A percentile compares a stretch with the other conserved stretches of the same genome.
phyloP scores from a whole-genome alignment of 768 basidiomycete species.

The Suillus luteus region DNA sequence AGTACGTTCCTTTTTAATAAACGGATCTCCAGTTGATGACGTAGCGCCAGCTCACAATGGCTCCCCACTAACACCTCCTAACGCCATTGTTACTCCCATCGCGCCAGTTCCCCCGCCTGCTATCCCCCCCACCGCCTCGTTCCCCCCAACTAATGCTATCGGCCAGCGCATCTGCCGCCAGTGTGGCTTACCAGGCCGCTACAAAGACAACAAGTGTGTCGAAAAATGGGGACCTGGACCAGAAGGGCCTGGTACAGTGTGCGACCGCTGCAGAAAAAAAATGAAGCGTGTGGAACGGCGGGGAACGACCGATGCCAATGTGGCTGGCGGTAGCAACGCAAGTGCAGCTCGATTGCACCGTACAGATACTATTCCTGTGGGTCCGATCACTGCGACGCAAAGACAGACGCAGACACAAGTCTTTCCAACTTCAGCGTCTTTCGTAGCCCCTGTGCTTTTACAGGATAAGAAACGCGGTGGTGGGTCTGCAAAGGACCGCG shows the following conservation, averaged over 20 bases:
- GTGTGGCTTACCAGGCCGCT: conserved; percentile 71
- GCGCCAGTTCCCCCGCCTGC: conserved; percentile 6
- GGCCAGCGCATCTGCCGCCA: conserved; percentile 80
- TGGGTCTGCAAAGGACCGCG: conserved; percentile 16
- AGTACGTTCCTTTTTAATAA: conserved; percentile 22
- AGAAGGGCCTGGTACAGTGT: conserved; percentile 81
- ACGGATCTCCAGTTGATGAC: conserved; percentile 5
- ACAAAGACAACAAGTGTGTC: conserved; percentile 84
- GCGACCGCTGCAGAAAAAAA: conserved; percentile 84
- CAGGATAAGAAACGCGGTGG: conserved; percentile 5
- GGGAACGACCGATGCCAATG: conserved; percentile 55
- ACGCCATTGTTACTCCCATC: neutral
- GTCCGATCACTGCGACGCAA: conserved; percentile 25
- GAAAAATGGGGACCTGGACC: conserved; percentile 90
- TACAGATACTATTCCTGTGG: conserved; percentile 36
- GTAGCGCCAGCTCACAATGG: conserved; percentile 5
- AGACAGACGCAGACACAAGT: conserved; percentile 20
- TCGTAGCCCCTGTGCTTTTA: neutral
- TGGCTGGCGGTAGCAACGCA: conserved; percentile 16
- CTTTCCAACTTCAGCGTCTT: conserved; percentile 19
- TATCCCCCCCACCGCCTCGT: conserved; percentile 21
- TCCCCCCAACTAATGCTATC: conserved; percentile 46
- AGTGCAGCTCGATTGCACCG: conserved; percentile 26
- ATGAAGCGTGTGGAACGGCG: conserved; percentile 83
- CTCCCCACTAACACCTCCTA: conserved; percentile 14